Percentiles rank a stretch among this genome's conserved stretches.
Evolutionary conservation across 176 grass and related monocot genomes (phyloP).

Genomic region (Phyllostachys edulis): DNA sequence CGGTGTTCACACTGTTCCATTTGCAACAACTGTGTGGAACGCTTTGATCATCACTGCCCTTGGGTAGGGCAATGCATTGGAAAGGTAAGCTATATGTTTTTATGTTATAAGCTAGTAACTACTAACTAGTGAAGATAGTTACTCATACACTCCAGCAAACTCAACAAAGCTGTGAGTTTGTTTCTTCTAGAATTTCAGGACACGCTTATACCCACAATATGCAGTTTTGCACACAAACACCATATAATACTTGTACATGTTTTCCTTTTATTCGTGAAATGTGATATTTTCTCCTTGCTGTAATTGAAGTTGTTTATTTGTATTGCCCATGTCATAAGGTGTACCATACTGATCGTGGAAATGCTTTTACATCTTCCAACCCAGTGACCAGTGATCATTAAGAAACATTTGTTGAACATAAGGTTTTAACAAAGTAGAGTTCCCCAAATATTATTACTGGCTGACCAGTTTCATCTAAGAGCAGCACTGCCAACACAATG

Average conservation of each 20-base stretch:
- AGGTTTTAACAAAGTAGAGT: background rate
- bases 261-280: background rate
- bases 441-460: background rate
- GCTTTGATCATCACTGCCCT: slow-evolving; percentile 86
- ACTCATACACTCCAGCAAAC: background rate
- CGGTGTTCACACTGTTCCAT: slow-evolving; percentile 86
- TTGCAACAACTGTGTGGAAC: slow-evolving; percentile 77
- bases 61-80: slow-evolving; percentile 92
- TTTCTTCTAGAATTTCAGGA: background rate
- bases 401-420: background rate
- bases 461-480: background rate
- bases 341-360: background rate
- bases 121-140: background rate
- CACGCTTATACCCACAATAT: background rate
- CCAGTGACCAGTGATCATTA: background rate
- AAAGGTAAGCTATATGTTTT: slow-evolving; percentile 40
- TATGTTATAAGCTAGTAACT: background rate
- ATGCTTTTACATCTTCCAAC: background rate
- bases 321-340: background rate
- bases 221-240: background rate
- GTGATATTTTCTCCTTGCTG: background rate
- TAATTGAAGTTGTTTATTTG: background rate
- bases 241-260: background rate
- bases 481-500: background rate
- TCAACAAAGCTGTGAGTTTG: background rate